Conservation (phyloP, 140 eudicot species). For the Bidens hawaiensis region DNA sequence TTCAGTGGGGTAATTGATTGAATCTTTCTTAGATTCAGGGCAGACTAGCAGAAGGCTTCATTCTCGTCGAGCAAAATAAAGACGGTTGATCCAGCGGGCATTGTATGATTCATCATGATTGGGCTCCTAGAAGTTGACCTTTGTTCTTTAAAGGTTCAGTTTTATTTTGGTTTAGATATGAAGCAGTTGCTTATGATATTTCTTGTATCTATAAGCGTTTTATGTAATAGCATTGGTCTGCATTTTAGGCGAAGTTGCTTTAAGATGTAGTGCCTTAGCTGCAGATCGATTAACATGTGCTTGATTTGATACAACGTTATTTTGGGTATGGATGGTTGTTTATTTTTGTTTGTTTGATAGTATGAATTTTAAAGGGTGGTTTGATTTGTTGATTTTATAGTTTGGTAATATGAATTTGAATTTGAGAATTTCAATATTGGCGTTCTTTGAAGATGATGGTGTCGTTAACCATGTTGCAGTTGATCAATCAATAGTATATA, state of each 20-base stretch:
- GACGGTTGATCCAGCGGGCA: slow-evolving; percentile 1
- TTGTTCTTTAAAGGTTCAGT: not conserved
- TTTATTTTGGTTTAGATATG: slow-evolving; percentile 1
- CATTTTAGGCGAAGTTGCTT: not conserved
- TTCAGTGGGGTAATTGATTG: slow-evolving; percentile 53
- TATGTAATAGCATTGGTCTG: slow-evolving; percentile 3
- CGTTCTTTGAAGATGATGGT: no score
- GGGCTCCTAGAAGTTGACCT: slow-evolving; percentile 9
- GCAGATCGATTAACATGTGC: not conserved
- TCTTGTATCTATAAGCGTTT: slow-evolving; percentile 7
- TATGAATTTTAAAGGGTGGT: not conserved
- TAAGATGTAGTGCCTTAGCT: not conserved
- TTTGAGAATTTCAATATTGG: no score
- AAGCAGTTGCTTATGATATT: slow-evolving; percentile 13
- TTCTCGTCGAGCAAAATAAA: slow-evolving; percentile 44
- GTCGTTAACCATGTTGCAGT: no score
- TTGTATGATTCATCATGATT: slow-evolving; percentile 36
- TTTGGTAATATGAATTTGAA: no score
- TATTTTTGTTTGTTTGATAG: not conserved
- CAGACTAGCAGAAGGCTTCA: slow-evolving; percentile 9
- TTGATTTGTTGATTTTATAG: no score
- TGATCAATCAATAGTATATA: no score
- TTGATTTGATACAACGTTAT: not conserved
- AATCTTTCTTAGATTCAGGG: not conserved
- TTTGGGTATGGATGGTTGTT: not conserved